Conservation (phyloP, 495 filamentous ascomycete genomes). For the Podospora sp. region DNA sequence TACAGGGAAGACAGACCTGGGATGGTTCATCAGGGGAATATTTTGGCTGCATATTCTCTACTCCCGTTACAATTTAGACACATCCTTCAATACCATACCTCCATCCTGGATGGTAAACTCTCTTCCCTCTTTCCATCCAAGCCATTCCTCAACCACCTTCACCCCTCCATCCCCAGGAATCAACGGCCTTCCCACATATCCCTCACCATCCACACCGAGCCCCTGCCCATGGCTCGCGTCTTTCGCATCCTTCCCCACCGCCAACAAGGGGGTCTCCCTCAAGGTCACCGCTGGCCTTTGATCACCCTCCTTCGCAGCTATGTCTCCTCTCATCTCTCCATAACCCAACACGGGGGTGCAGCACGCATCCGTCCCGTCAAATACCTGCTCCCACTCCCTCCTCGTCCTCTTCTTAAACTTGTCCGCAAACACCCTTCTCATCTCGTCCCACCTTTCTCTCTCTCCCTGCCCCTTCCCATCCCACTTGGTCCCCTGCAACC, state of each 20-base stretch:
- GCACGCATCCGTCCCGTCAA: constrained; percentile 89
- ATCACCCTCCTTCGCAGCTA: constrained; percentile 61
- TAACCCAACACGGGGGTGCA: constrained; percentile 83
- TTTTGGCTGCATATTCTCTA: constrained; percentile 5
- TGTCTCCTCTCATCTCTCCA: constrained; percentile 63
- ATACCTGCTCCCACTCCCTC: constrained; percentile 79
- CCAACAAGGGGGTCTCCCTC: constrained; percentile 61
- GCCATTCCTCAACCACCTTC: constrained; percentile 70
- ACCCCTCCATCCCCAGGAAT: constrained; percentile 70
- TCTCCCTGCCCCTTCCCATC: constrained; percentile 56
- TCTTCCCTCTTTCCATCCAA: constrained; percentile 71
- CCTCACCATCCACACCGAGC: constrained; percentile 54
- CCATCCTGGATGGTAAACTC: constrained; percentile 69
- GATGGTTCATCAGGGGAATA: too few relatives aligned
- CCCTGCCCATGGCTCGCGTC: constrained; percentile 51
- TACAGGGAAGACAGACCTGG: too few relatives aligned
- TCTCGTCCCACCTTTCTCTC: constrained; percentile 62
- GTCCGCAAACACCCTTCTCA: constrained; percentile 61
- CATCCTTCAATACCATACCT: constrained; percentile 54
- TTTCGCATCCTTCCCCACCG: constrained; percentile 45
- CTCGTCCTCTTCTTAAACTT: constrained; percentile 75
- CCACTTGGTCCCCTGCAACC: constrained; percentile 54
- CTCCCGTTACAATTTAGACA: constrained; percentile 52
- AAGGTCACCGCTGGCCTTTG: constrained; percentile 76
- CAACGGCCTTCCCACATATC: constrained; percentile 64